Evolutionary conservation across 1,139 yeast species (phyloP), one percentile per base, ranked within the genome.

Genomic region (Geotrichum cucujoidarum): DNA sequence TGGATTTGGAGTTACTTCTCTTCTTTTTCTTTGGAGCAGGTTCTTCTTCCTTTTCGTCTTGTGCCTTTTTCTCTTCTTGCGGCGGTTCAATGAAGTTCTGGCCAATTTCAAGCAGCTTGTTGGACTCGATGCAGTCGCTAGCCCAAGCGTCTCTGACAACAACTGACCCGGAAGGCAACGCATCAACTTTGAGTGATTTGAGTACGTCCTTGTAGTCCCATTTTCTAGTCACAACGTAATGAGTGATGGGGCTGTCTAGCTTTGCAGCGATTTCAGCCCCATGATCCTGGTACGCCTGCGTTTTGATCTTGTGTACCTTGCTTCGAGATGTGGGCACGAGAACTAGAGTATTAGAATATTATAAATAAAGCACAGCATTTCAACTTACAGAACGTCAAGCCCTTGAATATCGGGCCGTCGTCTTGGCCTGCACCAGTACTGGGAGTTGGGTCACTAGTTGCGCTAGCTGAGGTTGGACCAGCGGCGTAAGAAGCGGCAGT

Each of bases 121-220:
- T 48, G 16, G 53, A 44, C 21, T 63, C 68, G n/a, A 72, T 63
- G 41, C 72, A 69, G 16, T 66, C 68, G 14, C 68, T 55, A 2
- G 68, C 57, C 76, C 76, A 72, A 1, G 49, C 52, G 25, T 68
- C 71, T 16, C 53, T 47, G 17, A 68, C 55, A 10, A 66, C 52
- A 2, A 17, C 16, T 10, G 30, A 21, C 13, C 18, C 27, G 3
- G n/a, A 13, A 3, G 18, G 55, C 30, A 18, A 47, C 47, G 14
- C 47, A 43, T 14, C 40, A 10, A 30, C 31, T 2, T 32, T 27
- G 20, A 40, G 22, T 6, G 16, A 36, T 30, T 31, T 43, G 14
- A 22, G 22, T 4, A 38, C 37, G 13, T 43, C 24, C 17, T 22
- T 16, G 21, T 22, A 42, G n/a, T 17, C n/a, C 50, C 49, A 48